A percentile compares a stretch with the other conserved stretches of the same genome.
Conservation (phyloP, 2,329 filamentous ascomycete genomes). For the Cladosporium oxysporum region DNA sequence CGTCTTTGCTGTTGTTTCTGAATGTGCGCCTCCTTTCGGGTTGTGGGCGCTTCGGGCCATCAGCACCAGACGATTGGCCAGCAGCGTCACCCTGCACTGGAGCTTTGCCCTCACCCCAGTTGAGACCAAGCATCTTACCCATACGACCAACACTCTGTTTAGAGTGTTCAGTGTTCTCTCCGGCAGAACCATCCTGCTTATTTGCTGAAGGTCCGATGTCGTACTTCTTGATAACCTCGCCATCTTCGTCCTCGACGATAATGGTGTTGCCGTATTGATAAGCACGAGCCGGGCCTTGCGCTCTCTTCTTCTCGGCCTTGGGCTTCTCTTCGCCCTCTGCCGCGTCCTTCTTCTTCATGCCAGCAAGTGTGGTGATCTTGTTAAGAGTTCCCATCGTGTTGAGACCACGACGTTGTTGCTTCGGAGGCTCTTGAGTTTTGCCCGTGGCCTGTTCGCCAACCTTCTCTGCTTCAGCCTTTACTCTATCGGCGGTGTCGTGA, state of each 20-base stretch:
- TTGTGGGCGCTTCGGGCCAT: not conserved
- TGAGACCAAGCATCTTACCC: slow-evolving; percentile 57
- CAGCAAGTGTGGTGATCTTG: slow-evolving; percentile 37
- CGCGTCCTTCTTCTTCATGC: slow-evolving; percentile 19
- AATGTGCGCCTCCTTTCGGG: slow-evolving; percentile 14
- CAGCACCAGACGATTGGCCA: slow-evolving; percentile 14
- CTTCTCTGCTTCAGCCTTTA: slow-evolving; percentile 42
- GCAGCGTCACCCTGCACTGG: slow-evolving; percentile 26
- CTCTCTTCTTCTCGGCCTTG: slow-evolving; percentile 49
- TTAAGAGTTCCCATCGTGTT: slow-evolving; percentile 45
- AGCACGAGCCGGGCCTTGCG: slow-evolving; percentile 72
- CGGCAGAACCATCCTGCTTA: slow-evolving; percentile 17
- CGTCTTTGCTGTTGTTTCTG: slow-evolving; percentile 13
- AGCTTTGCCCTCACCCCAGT: slow-evolving; percentile 29
- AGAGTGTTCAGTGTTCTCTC: slow-evolving; percentile 25
- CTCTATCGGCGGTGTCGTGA: slow-evolving; percentile 45
- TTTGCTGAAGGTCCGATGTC: slow-evolving; percentile 53
- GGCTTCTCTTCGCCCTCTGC: slow-evolving; percentile 33
- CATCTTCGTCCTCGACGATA: slow-evolving; percentile 84
- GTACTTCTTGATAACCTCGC: slow-evolving; percentile 83
- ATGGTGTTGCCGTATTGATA: slow-evolving; percentile 89
- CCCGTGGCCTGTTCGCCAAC: slow-evolving; percentile 70
- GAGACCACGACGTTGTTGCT: slow-evolving; percentile 43
- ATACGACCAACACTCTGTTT: slow-evolving; percentile 49
- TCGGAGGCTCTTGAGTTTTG: slow-evolving; percentile 39